phyloP scores from a whole-genome alignment of 768 basidiomycete genomes.

The Amanita pallidorosea region DNA sequence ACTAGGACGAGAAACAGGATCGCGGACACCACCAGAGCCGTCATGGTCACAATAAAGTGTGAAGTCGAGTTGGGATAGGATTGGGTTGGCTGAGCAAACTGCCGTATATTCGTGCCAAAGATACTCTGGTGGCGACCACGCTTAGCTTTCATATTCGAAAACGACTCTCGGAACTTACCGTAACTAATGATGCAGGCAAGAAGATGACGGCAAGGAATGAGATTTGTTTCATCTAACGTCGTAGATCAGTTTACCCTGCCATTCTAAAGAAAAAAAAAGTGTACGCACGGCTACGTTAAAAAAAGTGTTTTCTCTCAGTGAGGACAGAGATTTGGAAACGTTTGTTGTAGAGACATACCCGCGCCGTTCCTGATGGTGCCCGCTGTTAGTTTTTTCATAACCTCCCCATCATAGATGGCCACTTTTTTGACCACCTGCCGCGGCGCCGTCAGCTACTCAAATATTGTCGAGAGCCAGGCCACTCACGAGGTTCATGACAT shows the following conservation, averaged over 20 bases:
- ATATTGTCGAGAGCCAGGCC: too few relatives aligned
- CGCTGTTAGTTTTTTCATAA: constrained; percentile 31
- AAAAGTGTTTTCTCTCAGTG: background rate
- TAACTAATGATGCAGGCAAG: constrained; percentile 33
- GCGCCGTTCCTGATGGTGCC: constrained; percentile 23
- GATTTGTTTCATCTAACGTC: constrained; percentile 23
- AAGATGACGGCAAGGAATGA: constrained; percentile 40
- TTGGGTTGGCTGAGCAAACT: background rate
- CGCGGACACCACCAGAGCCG: background rate
- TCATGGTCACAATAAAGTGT: background rate
- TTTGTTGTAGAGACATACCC: constrained; percentile 8
- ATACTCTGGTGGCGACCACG: background rate
- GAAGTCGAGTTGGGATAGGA: background rate
- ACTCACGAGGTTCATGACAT: constrained; percentile 40
- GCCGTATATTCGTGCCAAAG: background rate
- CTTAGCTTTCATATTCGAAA: background rate
- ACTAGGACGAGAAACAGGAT: too few relatives aligned
- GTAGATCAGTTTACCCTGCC: background rate
- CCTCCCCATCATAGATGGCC: constrained; percentile 34
- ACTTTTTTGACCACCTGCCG: constrained; percentile 33
- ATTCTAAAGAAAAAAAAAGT: too few relatives aligned
- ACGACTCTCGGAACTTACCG: background rate
- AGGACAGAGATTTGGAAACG: background rate
- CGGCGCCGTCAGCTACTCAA: too few relatives aligned
- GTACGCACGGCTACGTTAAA: constrained; percentile 8